phyloP scores from a whole-genome alignment of 768 basidiomycete species.

The Glaciozyma martinii region DNA sequence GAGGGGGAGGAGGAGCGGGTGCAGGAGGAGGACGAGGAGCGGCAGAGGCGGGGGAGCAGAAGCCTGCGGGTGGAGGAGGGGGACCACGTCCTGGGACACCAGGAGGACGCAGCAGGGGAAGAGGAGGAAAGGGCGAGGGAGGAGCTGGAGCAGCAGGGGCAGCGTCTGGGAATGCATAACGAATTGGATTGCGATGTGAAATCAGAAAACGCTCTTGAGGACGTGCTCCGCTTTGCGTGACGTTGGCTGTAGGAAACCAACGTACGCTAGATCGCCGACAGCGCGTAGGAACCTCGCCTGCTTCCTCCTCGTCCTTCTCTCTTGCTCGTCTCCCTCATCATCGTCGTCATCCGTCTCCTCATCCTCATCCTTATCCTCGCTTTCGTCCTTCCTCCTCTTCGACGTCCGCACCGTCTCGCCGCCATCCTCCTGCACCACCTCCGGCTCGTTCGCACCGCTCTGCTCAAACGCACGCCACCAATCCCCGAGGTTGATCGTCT shows the following conservation, averaged over 20 bases:
- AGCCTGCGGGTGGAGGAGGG: background rate
- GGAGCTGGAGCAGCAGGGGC: background rate
- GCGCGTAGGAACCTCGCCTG: conserved; percentile 33
- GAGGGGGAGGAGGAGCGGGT: background rate
- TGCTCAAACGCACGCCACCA: conserved; percentile 32
- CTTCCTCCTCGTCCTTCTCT: conserved; percentile 14
- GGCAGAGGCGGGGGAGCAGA: background rate
- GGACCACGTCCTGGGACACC: background rate
- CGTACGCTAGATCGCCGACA: conserved; percentile 29
- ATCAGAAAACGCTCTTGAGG: conserved; percentile 31
- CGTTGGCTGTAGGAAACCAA: conserved; percentile 32
- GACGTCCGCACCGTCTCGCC: background rate
- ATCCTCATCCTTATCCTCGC: conserved; percentile 4
- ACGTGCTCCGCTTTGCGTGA: conserved; percentile 34
- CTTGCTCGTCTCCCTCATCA: conserved; percentile 13
- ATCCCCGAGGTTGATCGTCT: conserved; percentile 32
- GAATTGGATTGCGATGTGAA: background rate
- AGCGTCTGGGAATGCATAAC: background rate
- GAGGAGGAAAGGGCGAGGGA: conserved; percentile 3
- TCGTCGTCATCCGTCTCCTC: conserved; percentile 7
- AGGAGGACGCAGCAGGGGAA: background rate
- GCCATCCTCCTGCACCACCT: background rate
- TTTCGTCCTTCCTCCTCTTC: background rate
- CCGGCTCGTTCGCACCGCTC: conserved; percentile 12
- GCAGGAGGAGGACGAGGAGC: background rate